Percentiles rank a stretch among this genome's conserved stretches.
Conservation (phyloP, 768 basidiomycete genomes). For the Boletellus ananas region DNA sequence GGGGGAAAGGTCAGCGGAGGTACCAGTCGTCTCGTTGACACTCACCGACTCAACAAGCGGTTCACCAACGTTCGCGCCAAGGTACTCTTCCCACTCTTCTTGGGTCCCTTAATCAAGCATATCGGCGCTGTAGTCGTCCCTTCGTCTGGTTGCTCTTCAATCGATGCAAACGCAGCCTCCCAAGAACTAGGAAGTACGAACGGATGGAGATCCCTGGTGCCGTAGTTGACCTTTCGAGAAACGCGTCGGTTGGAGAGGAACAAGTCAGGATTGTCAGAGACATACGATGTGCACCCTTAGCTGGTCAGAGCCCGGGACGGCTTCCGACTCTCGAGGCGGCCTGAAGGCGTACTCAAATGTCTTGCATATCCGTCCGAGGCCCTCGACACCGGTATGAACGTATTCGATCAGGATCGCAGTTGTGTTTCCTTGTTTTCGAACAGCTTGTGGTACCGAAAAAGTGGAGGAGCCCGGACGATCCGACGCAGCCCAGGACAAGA, state of each 20-base stretch:
- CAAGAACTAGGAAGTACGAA: slow-evolving; percentile 38
- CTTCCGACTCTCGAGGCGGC: slow-evolving; percentile 35
- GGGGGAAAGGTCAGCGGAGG: background rate
- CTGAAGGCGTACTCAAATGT: slow-evolving; percentile 62
- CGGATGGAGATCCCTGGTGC: slow-evolving; percentile 30
- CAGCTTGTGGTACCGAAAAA: slow-evolving; percentile 7
- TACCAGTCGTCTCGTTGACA: background rate
- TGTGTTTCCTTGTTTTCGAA: slow-evolving; percentile 15
- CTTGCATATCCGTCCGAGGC: slow-evolving; percentile 58
- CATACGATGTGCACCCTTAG: slow-evolving; percentile 48
- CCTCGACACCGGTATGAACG: slow-evolving; percentile 58
- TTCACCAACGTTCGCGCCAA: slow-evolving; percentile 76
- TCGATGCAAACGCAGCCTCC: slow-evolving; percentile 26
- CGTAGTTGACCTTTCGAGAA: slow-evolving; percentile 20
- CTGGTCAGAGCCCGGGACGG: slow-evolving; percentile 40
- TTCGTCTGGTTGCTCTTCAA: background rate
- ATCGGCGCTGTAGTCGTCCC: slow-evolving; percentile 32
- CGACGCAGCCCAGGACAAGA: slow-evolving; percentile 33
- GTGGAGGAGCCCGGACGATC: slow-evolving; percentile 10
- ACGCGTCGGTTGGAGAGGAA: slow-evolving; percentile 12
- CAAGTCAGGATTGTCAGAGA: slow-evolving; percentile 1
- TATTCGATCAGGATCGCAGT: slow-evolving; percentile 57
- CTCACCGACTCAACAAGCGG: slow-evolving; percentile 54
- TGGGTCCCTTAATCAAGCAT: slow-evolving; percentile 72
- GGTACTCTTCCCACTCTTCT: slow-evolving; percentile 87